Percentiles rank a stretch among this genome's conserved stretches.
These are phyloP conservation scores for Psidium guajava DNA, from an alignment of 345 rosid species.

Conservation along the genomic window DNA sequence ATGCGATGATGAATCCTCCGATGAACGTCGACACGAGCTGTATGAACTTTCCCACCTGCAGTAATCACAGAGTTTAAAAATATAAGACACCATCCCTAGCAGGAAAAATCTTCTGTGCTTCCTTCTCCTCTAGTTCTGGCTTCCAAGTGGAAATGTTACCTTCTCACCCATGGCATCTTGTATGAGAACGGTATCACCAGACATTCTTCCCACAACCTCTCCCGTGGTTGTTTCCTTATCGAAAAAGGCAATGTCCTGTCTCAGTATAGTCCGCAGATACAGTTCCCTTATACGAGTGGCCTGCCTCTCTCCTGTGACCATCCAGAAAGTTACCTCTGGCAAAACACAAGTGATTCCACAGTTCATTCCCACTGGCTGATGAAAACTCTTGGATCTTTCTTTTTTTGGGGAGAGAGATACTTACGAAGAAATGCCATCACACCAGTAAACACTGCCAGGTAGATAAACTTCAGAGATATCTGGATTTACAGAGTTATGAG, in stretches of 20 bases:
- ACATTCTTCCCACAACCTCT: conserved; percentile 93
- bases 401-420: conserved; percentile 6
- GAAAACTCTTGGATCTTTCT: neutral
- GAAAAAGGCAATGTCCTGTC: conserved; percentile 77
- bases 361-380: neutral
- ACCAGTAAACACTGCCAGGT: conserved; percentile 57
- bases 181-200: conserved; percentile 88
- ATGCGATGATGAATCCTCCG: conserved; percentile 72
- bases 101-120: neutral
- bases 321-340: conserved; percentile 82
- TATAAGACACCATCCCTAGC: neutral
- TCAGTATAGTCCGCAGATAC: conserved; percentile 64
- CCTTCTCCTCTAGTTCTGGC: neutral
- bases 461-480: conserved; percentile 67
- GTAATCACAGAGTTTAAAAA: neutral
- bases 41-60: conserved; percentile 76
- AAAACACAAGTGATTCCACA: neutral
- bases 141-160: conserved; percentile 17
- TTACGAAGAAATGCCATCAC: conserved; percentile 68
- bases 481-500: conserved; percentile 4
- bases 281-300: conserved; percentile 58
- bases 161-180: conserved; percentile 98
- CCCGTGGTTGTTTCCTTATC: conserved; percentile 78
- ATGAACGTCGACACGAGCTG: conserved; percentile 69
- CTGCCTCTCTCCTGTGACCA: conserved; percentile 85